Evolutionary conservation across 1,284 basidiomycete genomes (phyloP), one percentile per base, ranked within the genome.

Genomic region (Marasmius tenuissimus): DNA sequence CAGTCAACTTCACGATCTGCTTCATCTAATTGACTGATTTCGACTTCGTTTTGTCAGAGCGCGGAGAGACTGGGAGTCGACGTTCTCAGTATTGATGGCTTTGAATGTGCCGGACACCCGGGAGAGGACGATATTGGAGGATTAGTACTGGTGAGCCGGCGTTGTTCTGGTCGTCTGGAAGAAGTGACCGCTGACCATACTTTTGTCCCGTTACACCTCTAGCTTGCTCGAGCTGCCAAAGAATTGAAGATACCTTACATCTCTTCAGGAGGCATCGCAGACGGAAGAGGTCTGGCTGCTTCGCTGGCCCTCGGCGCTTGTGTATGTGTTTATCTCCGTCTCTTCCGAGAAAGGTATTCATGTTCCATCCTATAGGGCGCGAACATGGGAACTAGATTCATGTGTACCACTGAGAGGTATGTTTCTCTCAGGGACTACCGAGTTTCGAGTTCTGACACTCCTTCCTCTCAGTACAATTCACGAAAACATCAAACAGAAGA

Each of bases 61-160:
- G 91, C 92, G 4, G 86, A 88, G 68, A 86, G 85, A 61, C 77
- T 89, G 67, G 94, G 94, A 3, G 93, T 93, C 22, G 94, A 97
- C 76, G 81, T 94, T 57, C 72, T 97, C 35, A 93, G 90, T 65
- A 94, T 96, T 40, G 94, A 96, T 66, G 93, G 94, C 0, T 93
- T 96, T 66, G 94, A 96, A 79, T 96, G 93, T 71, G 94, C 94
- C 42, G 96, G 96, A 35, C 94, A 97, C 74, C 96, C 95, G 5
- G 96, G 96, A 64, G 96, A 98, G 72, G 93, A 97, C 61, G 96
- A 98, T 73, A 92, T 97, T 39, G 93, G 93, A 10, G 93, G 93
- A 5, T 72, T 98, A n/a, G 89, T 97, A 4, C 76, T 98, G 73
- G 92, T 95, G 68, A 63, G 81, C 72, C 2, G 27, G 27, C 16